These are phyloP conservation scores for Myrmaecium sp. DNA, from an alignment of 2,329 filamentous ascomycete species.

Conservation along the genomic window DNA sequence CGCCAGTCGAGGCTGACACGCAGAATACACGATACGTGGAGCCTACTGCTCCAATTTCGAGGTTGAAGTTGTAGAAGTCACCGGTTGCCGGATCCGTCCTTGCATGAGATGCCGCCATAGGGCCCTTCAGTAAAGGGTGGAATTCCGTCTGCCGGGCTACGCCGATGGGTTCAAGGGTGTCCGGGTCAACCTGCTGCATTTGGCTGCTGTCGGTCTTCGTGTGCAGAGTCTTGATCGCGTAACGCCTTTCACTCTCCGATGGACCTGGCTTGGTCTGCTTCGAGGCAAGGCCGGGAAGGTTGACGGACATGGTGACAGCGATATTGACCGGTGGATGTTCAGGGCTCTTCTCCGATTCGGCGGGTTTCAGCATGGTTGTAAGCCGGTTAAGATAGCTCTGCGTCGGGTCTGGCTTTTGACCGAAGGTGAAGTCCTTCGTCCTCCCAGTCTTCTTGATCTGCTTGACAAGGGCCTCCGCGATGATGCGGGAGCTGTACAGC, in stretches of 20 bases:
- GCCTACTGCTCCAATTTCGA: constrained; percentile 40
- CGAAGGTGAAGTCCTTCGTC: constrained; percentile 45
- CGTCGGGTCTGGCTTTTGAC: constrained; percentile 56
- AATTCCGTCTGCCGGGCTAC: constrained; percentile 42
- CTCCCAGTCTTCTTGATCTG: constrained; percentile 43
- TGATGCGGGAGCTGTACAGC: constrained; percentile 53
- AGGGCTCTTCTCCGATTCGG: constrained; percentile 2
- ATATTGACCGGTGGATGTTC: constrained; percentile 36
- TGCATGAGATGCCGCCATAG: constrained; percentile 52
- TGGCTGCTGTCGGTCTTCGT: constrained; percentile 41
- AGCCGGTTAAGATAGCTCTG: constrained; percentile 55
- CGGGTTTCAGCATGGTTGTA: constrained; percentile 39
- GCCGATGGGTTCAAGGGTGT: constrained; percentile 56
- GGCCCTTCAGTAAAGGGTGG: constrained; percentile 52
- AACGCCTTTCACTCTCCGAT: constrained; percentile 13
- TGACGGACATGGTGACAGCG: constrained; percentile 46
- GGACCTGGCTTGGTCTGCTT: constrained; percentile 4
- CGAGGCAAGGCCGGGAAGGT: constrained; percentile 38
- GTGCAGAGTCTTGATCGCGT: constrained; percentile 33
- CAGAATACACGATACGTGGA: constrained; percentile 54
- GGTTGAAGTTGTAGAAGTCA: constrained; percentile 68
- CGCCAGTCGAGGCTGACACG: constrained; percentile 42
- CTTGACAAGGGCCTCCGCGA: constrained; percentile 46
- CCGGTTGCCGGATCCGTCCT: constrained; percentile 55
- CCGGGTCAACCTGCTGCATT: constrained; percentile 47